Base-by-base conservation (phyloP, 1,139 yeast genomes). In the Maudiozyma humilis region DNA sequence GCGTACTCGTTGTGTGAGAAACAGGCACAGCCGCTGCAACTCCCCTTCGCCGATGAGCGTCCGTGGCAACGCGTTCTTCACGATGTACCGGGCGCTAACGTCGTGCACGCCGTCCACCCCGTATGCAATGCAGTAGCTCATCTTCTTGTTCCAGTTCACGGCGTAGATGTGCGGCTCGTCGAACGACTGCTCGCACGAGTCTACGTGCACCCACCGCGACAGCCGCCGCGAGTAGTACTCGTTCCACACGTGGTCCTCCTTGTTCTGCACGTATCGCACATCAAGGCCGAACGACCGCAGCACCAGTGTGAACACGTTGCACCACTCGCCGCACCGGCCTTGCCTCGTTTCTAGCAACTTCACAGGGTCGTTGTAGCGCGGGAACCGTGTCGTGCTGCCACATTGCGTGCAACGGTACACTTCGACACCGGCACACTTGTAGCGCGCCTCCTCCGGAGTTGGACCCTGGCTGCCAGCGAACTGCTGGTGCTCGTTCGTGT, bases 301-400 rank as follows among this genome's bases (percentile, higher is more conserved):
- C 2, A 88, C 65, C 36, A 87, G 67, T 44, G 85, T 72, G 58
- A 89, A 88, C 51, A 93, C 76, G 55, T 85, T 84, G 45, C 89
- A 93, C 95, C 95, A 89, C 62, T 89, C 98, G 2, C 98, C 98
- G 65, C 98, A 89, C 38, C 98, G 69, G 0, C 97, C 97, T 30
- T 62, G 60, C 34, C 87, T 67, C 0, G 82, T 76, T 20, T 72
- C 66, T 15, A 88, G 62, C 31, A 91, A 65, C 47, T 76, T 76
- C 0, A 67, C 67, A 0, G 93, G 83, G 50, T 78, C 75, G 56
- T 83, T 81, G 55, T 84, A 82, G 36, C 98, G 70, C 0, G 95
- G 86, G 51, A 87, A 89, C 38, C 84, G 69, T 16, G 77, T 69
- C 0, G 49, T 45, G 0, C 50, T 40, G 2, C 61, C 52, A 61